phyloP scores from a whole-genome alignment of 371 early-diverging fungal genomes.

The Mucor lusitanicus region DNA sequence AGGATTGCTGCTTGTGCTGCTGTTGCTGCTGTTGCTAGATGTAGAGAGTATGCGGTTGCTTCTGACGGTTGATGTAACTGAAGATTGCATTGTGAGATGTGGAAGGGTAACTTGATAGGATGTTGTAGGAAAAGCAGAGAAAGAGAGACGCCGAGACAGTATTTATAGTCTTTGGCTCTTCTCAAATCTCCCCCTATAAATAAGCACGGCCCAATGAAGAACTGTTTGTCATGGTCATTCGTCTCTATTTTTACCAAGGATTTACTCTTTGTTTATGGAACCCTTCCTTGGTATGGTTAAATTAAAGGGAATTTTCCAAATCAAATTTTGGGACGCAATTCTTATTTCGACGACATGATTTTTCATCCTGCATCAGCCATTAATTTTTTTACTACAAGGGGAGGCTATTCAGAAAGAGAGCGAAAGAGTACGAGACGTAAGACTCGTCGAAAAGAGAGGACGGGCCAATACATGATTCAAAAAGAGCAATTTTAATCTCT shows the following conservation, averaged over 20 bases:
- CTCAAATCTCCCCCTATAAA: background rate
- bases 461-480: too few relatives aligned
- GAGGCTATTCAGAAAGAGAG: background rate
- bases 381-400: background rate
- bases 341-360: conserved; percentile 17
- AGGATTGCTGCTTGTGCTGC: background rate
- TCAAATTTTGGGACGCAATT: conserved; percentile 12
- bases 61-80: conserved; percentile 4
- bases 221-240: conserved; percentile 5
- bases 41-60: conserved; percentile 10
- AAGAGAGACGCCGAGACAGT: background rate
- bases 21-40: conserved; percentile 8
- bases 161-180: conserved; percentile 8
- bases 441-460: background rate
- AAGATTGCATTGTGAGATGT: conserved; percentile 17
- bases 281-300: conserved; percentile 23
- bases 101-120: background rate
- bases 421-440: too few relatives aligned
- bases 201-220: conserved; percentile 24
- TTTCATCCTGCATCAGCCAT: conserved; percentile 17
- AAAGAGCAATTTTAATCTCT: background rate
- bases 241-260: conserved; percentile 11
- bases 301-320: conserved; percentile 16
- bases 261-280: conserved; percentile 20
- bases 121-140: background rate